Evolutionary conservation across 768 basidiomycete species (phyloP), one percentile per base, ranked within the genome.

Genomic region (Trametes coccinea): DNA sequence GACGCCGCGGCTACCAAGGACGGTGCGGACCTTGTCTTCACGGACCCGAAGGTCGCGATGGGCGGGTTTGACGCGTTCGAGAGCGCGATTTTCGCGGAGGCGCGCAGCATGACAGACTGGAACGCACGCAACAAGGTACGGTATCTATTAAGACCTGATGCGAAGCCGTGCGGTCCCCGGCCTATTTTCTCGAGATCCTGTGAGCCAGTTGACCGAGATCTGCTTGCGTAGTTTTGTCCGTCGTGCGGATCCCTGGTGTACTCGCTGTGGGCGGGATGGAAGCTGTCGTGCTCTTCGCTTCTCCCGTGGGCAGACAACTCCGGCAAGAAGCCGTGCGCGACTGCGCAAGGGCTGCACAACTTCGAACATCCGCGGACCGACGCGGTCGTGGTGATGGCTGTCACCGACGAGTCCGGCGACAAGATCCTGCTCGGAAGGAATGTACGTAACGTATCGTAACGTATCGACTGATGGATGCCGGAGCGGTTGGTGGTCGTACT

Each of bases 181-280:
- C 34, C 34, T 37, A 37, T 11, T 6, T 37, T 5, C 34, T 37
- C 34, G 34, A 37, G 46, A 53, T 45, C 30, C 16, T 33, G 14
- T n/a, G 11, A 10, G 31, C 27, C 46, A 16, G 39, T 41, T 14
- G 44, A 40, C 37, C 48, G 48, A 34, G 59, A 53, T 47, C 49
- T 31, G 17, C 3, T 14, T 49, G 11, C 13, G 7, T 63, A 95
- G 93, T 95, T 92, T 72, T 98, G 96, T 70, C 83, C 95, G 0
- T 87, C 84, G 0, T 98, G 96, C 72, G 94, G 95, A 3, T 83
- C 87, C 0, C 81, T 82, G 2, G 84, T 87, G 0, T 91, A 92
- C 68, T 90, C 93, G 0, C 78, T 92, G 66, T 98, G 96, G 96
- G 94, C 86, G 3, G 96, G 96, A 0, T 99, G 95, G 95, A 99